Percentiles rank a stretch among this genome's conserved stretches.
phyloP scores from a whole-genome alignment of 345 rosid genomes.

The Aethionema arabicum region DNA sequence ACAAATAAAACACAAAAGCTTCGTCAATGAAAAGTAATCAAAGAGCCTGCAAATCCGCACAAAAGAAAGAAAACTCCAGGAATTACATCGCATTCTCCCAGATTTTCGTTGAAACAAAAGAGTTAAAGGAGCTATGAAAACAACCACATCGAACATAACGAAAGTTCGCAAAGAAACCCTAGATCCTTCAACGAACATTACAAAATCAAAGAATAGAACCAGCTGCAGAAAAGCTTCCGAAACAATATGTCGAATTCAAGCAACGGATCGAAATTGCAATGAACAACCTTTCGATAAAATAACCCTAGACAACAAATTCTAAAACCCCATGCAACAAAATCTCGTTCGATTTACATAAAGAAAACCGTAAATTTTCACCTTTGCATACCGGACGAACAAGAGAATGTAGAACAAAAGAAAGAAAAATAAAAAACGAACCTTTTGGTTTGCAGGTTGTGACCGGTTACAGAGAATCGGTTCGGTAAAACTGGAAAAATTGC shows the following conservation, averaged over 20 bases:
- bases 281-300: background rate
- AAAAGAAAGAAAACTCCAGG: conserved; percentile 5
- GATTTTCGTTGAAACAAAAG: background rate
- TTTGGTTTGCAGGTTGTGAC: conserved; percentile 37
- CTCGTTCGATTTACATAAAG: conserved; percentile 1
- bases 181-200: conserved; percentile 15
- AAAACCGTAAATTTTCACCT: conserved; percentile 21
- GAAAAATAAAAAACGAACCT: conserved; percentile 25
- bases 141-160: background rate
- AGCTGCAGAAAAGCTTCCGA: conserved; percentile 1
- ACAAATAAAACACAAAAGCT: background rate
- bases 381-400: conserved; percentile 12
- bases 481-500: conserved; percentile 28
- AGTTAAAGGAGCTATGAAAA: background rate
- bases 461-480: conserved; percentile 37
- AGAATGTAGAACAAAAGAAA: background rate
- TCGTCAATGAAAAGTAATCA: background rate
- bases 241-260: background rate
- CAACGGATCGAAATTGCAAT: conserved; percentile 6
- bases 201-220: conserved; percentile 1
- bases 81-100: conserved; percentile 11
- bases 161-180: background rate
- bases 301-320: background rate
- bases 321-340: conserved; percentile 19
- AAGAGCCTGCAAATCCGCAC: background rate